Evolutionary conservation across 2,329 filamentous ascomycete species (phyloP), one percentile per base, ranked within the genome.

Genomic region (Trichoderma atrobrunneum): DNA sequence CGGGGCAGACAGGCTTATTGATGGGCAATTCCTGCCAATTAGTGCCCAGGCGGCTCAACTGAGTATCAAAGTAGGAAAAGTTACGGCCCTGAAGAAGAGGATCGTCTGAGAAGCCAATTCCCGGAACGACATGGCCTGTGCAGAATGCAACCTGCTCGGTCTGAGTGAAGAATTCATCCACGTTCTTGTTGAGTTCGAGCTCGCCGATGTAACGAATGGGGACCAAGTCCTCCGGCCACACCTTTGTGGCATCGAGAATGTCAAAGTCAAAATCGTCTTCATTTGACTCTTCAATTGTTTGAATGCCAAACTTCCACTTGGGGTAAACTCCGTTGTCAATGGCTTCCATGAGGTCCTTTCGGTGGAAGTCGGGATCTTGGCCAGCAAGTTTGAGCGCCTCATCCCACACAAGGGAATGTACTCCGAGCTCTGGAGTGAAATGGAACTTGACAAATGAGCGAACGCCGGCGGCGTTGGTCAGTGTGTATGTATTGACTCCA

Each of bases 101-200:
- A 71, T 94, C 92, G 1, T 93, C 89, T 6, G 89, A 89, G 78
- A 93, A 93, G 76, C 92, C 91, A 73, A 94, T 91, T 28, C 93
- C 93, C 0, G 92, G 92, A 0, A 96, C 91, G 63, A 96, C 83
- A 75, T 97, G 93, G 70, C 89, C 87, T 1, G 93, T 95, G 78
- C 91, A 94, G 81, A 96, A 97, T 2, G 93, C 93, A 1, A 90
- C 89, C 81, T 97, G 93, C 83, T 97, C 93, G 0, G 91, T 94
- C 80, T 96, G 88, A 0, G 93, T 85, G 82, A 96, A 96, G 83
- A 88, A 96, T 78, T 97, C 93, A 74, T 95, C 92, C 1, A 92
- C 85, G 73, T 93, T 95, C 69, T 88, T 87, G 84, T 96, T 95
- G 7, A 97, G 86, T 78, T 95, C 91, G 1, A 97, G 79, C 80